A percentile compares a stretch with the other conserved stretches of the same genome.
Evolutionary conservation across 2,329 filamentous ascomycete species (phyloP).

Genomic region (Diatrype stigma): DNA sequence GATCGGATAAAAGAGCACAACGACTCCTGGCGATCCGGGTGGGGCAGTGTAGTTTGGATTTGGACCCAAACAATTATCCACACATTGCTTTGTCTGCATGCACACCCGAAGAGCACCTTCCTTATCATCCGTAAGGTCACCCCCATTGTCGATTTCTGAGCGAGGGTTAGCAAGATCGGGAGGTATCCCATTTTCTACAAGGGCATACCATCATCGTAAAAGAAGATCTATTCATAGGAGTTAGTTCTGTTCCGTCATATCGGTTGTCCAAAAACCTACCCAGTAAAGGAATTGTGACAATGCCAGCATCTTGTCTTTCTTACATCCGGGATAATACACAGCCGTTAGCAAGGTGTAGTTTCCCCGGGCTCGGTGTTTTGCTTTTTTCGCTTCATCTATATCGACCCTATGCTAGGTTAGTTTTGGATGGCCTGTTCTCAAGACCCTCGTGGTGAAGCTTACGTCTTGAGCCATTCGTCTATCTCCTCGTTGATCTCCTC

Average conservation of each 20-base stretch:
- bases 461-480: constrained; percentile 25
- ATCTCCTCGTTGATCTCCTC: constrained; percentile 22
- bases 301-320: constrained; percentile 22
- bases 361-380: constrained; percentile 22
- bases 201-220: constrained; percentile 23
- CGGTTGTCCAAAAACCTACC: constrained; percentile 10
- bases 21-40: constrained; percentile 13
- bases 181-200: no score
- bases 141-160: constrained; percentile 26
- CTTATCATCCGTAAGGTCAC: constrained; percentile 22
- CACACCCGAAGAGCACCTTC: constrained; percentile 20
- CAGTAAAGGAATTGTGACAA: constrained; percentile 26
- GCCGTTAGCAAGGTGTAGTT: constrained; percentile 23
- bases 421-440: not conserved
- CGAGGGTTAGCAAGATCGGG: not conserved
- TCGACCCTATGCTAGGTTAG: constrained; percentile 18
- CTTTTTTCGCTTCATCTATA: constrained; percentile 21
- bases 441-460: not conserved
- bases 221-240: constrained; percentile 20
- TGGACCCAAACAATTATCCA: constrained; percentile 22
- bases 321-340: constrained; percentile 24
- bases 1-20: constrained; percentile 26
- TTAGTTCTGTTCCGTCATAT: not conserved
- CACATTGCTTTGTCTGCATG: constrained; percentile 19
- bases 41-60: constrained; percentile 19